Base-by-base conservation (phyloP, 495 filamentous ascomycete genomes). In the Lasiosphaeriaceae sp. region DNA sequence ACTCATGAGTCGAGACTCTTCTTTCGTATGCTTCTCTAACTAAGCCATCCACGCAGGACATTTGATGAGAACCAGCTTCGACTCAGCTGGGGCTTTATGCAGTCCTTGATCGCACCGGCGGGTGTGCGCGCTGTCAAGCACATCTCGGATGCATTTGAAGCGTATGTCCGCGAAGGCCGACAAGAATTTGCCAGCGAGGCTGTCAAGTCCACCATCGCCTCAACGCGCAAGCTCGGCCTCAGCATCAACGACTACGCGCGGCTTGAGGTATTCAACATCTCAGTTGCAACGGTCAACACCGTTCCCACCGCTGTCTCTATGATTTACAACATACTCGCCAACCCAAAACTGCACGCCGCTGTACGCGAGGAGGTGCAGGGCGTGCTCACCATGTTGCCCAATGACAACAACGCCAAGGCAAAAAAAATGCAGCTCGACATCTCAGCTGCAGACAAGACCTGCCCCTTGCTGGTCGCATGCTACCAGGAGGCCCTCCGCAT, bases 211-310 rank as follows among this genome's bases (percentile, higher is more conserved):
- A 49, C 47, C 14, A 49, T 49, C 14, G 22, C 47, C 1, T 14
- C 47, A 2, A 14, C 14, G 23, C 22, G n/a, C 16, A 16, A 19
- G 12, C 47, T 29, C 23, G 47, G 47, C 23, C 8, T 49, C 23
- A 1, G 23, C 5, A 4, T 6, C 23, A 49, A 49, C n/a, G 47
- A 49, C 24, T 34, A 31, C 47, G 22, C 47, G 4, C 47, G 47
- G 3, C 47, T 49, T 6, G 47, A 49, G 47, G 47, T 49, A 2
- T 49, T 49, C 47, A 49, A 49, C 47, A 49, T 49, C 47, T 49
- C 47, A 2, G 47, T 49, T 12, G 47, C 47, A 4, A 49, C 47
- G 2, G 47, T 49, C 23, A 49, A 49, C 24, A 49, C 47, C 3
- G 47, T 49, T 2, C 47, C 47, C 11, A 49, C 47, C 3, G 24